phyloP scores from a whole-genome alignment of 1,139 yeast species.

The Yamadazyma sp. region DNA sequence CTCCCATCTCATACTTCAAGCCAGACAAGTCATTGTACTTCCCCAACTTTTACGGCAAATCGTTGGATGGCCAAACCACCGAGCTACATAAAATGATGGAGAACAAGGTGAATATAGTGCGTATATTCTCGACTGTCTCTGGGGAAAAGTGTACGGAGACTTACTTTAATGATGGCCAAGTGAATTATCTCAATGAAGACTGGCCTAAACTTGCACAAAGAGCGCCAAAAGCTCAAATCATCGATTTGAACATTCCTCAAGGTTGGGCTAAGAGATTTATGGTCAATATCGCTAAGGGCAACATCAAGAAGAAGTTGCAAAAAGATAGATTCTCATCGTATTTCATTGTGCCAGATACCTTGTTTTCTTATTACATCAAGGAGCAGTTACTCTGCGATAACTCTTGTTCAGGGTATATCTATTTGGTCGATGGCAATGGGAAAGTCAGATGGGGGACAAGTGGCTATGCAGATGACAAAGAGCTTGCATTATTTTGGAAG shows the following conservation, averaged over 20 bases:
- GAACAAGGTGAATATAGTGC: conserved; percentile 60
- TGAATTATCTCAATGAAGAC: conserved; percentile 35
- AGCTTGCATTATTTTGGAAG: conserved; percentile 63
- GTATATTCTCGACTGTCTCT: conserved; percentile 66
- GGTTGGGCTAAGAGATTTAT: conserved; percentile 65
- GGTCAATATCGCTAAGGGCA: conserved; percentile 53
- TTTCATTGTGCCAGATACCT: conserved; percentile 62
- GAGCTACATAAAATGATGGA: conserved; percentile 37
- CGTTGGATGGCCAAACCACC: conserved; percentile 45
- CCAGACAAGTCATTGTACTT: conserved; percentile 76
- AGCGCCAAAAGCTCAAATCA: conserved; percentile 61
- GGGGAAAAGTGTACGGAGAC: conserved; percentile 71
- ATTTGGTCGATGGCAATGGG: conserved; percentile 70
- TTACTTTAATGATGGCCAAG: conserved; percentile 50
- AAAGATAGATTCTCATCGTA: conserved; percentile 56
- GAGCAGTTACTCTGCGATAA: conserved; percentile 68
- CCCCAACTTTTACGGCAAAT: conserved; percentile 75
- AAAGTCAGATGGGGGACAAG: conserved; percentile 91
- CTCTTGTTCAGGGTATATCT: conserved; percentile 79
- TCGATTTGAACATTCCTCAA: conserved; percentile 75
- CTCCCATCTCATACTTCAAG: conserved; percentile 77
- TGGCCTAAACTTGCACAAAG: conserved; percentile 28
- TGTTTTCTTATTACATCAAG: conserved; percentile 59
- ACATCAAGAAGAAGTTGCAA: conserved; percentile 44
- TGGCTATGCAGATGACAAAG: conserved; percentile 72